These are phyloP conservation scores for Aristolochia contorta DNA, from an alignment of 164 flowering plant species.

Conservation along the genomic window DNA sequence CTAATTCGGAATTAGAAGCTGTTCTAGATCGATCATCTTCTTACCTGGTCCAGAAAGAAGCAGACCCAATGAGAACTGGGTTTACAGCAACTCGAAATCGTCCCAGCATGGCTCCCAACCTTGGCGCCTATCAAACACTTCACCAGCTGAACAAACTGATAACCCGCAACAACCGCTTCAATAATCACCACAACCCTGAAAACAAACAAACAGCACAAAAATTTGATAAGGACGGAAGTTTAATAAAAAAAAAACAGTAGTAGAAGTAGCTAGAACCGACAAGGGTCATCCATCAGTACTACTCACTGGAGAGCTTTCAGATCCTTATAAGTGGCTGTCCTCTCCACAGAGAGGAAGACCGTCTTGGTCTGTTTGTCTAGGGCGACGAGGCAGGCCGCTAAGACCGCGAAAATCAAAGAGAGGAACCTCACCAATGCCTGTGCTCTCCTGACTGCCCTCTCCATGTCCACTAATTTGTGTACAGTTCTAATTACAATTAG, in stretches of 20 bases:
- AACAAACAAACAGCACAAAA: too few relatives aligned
- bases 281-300: too few relatives aligned
- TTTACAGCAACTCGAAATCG: constrained; percentile 3
- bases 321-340: constrained; percentile 38
- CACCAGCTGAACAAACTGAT: constrained; percentile 43
- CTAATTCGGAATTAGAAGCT: too few relatives aligned
- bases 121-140: constrained; percentile 10
- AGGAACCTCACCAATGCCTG: constrained; percentile 25
- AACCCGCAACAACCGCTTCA: constrained; percentile 39
- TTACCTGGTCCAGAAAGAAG: constrained; percentile 66
- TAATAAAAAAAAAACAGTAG: too few relatives aligned
- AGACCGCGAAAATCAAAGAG: constrained; percentile 16
- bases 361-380: constrained; percentile 35
- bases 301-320: constrained; percentile 39
- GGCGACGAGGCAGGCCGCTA: constrained; percentile 36
- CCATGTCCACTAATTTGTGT: constrained; percentile 5
- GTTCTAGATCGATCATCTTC: background rate
- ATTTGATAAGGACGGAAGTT: background rate
- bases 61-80: constrained; percentile 29
- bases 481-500: too few relatives aligned
- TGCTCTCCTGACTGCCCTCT: constrained; percentile 5
- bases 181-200: constrained; percentile 34
- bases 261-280: too few relatives aligned
- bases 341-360: constrained; percentile 15
- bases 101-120: constrained; percentile 6